These are phyloP conservation scores for Coix lacrymajobi DNA, from an alignment of 176 grass and related monocot genomes.

Conservation along the genomic window DNA sequence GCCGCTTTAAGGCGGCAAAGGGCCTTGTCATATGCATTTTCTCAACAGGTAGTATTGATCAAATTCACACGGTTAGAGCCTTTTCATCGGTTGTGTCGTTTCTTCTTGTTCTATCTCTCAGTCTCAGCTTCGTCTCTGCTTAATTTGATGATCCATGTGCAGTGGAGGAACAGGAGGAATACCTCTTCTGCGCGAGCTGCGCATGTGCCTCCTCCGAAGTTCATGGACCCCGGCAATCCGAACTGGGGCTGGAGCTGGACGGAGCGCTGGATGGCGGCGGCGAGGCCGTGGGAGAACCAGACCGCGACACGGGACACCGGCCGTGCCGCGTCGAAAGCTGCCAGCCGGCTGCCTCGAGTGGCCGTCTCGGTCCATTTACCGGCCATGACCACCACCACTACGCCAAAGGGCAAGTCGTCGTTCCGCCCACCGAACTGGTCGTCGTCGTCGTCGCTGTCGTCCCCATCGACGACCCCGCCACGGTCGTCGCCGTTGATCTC, in stretches of 20 bases:
- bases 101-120: not conserved
- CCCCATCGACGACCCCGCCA: slow-evolving; percentile 20
- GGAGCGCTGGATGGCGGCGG: slow-evolving; percentile 71
- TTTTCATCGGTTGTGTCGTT: not conserved
- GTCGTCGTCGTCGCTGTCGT: slow-evolving; percentile 16
- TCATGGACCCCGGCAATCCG: slow-evolving; percentile 60
- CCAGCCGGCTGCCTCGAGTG: not conserved
- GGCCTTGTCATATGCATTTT: slow-evolving; percentile 74
- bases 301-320: not conserved
- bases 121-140: not conserved
- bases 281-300: slow-evolving; percentile 66
- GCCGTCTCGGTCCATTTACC: slow-evolving; percentile 19
- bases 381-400: not conserved
- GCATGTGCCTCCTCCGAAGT: slow-evolving; percentile 32
- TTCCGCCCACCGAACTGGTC: slow-evolving; percentile 22
- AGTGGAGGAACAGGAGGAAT: slow-evolving; percentile 79
- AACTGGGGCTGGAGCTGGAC: slow-evolving; percentile 91
- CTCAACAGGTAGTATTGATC: slow-evolving; percentile 52
- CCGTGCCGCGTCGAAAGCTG: slow-evolving; percentile 13
- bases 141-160: not conserved
- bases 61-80: too few relatives aligned
- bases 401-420: not conserved
- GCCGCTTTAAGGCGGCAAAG: slow-evolving; percentile 62
- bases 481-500: slow-evolving; percentile 9
- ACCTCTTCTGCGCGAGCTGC: slow-evolving; percentile 40